Evolutionary conservation across 2,329 filamentous ascomycete genomes (phyloP), one percentile per base, ranked within the genome.

Genomic region (Ophiostoma angusticollis): DNA sequence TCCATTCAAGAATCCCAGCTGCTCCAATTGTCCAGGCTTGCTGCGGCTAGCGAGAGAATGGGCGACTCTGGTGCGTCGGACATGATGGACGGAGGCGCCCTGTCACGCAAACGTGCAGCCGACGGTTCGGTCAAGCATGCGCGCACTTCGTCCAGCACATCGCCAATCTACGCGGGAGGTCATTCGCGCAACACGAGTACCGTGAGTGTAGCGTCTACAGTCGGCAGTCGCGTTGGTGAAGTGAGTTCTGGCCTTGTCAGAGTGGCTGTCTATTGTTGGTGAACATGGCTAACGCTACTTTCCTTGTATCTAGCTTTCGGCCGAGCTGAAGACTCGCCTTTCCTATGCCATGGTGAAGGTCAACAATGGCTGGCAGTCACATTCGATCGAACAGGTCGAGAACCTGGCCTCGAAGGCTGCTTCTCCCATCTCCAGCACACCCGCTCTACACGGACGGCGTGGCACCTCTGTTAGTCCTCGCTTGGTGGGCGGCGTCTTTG

Each of bases 301-400:
- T n/a, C n/a, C n/a, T n/a, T n/a, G n/a, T n/a, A n/a, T 7, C 6
- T 55, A 86, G 81, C 63, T 84, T 39, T 85, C 84, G 29, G 74
- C 78, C 39, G 82, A 89, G 54, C 70, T 96, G 37, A 81, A 80
- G 54, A 79, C 85, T 36, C 81, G 85, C 51, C 70, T 96, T 21
- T 84, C 85, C 6, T 95, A 95, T 58, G 89, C 89, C 47, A 91
- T 93, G 72, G 72, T 93, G 54, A 95, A 94, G 59, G 82, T 95
- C 29, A 84, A 85, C 55, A 78, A 93, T 54, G 85, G 84, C 42
- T 91, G 86, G 80, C 82, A 93, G 59, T 72, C 78, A 35, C 77
- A 80, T 46, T 77, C 76, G 14, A 74, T 91, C 42, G 78, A 81
- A 40, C 82, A 89, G 58, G 73, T 89, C 22, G 84, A 89, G 59